Base-by-base conservation (phyloP, 805 yeast species). In the Candida ortonii region DNA sequence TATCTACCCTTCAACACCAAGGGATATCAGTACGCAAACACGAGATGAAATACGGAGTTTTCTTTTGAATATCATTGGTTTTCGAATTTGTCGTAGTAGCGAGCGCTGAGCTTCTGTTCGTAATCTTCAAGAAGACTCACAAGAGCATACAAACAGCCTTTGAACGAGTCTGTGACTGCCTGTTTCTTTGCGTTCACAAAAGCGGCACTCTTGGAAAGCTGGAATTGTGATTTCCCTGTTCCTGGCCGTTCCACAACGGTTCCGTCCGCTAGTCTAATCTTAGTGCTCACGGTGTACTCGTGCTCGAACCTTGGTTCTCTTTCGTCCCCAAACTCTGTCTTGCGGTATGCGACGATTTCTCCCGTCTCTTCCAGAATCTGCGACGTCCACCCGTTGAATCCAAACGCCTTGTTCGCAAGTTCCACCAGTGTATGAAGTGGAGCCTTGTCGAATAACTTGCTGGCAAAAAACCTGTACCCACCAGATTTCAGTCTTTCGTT, bases 381-480 rank as follows among this genome's bases (percentile, higher is more conserved):
- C 2, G 68, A 61, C 4, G 65, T 57, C 81, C 81, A 76, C 21
- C 76, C 78, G 37, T 65, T 54, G 46, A 59, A 68, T 2, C 80
- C 80, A 57, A 72, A 73, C 7, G 64, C 53, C n/a, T 55, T 61
- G 44, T 76, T 76, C 0, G 76, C 74, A 16, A 65, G 35, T 7
- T 49, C 51, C 13, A 68, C 47, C 15, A 68, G 35, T 14, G 39
- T 40, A 14, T 36, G 24, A 16, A 49, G 22, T 5, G 55, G 44
- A 7, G 59, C 38, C 15, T 44, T 37, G 15, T 43, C 35, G 29
- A 49, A 50, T 28, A 44, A 34, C 28, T 36, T 24, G 22, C 28
- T 16, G 25, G 34, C 36, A 17, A 22, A 28, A 12, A 34, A 28
- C 22, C 43, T 16, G n/a, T 17, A 17, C 4, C 33, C 20, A 13